Evolutionary conservation across 345 rosid genomes (phyloP).

Genomic region (Psidium friedrichsthalianum): DNA sequence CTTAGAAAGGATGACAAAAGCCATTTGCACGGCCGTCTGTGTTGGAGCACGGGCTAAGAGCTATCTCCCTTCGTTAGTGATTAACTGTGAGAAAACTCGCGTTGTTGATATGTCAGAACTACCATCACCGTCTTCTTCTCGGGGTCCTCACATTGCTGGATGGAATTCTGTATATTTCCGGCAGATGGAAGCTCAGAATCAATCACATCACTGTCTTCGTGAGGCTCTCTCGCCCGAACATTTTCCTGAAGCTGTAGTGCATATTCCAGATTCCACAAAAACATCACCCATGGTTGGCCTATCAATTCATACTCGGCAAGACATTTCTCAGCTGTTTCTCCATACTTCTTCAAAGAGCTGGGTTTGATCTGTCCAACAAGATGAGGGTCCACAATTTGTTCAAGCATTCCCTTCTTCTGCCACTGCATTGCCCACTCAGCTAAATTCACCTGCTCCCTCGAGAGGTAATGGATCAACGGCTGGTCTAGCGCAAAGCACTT

Average conservation of each 20-base stretch:
- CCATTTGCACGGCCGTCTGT: background rate
- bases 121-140: slow-evolving; percentile 20
- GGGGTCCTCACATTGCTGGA: slow-evolving; percentile 8
- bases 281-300: slow-evolving; percentile 95
- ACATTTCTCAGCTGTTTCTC: slow-evolving; percentile 93
- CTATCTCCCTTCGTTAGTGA: slow-evolving; percentile 76
- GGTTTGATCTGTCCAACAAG: slow-evolving; percentile 58
- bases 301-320: slow-evolving; percentile 87
- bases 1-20: background rate
- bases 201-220: slow-evolving; percentile 6
- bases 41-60: background rate
- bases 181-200: slow-evolving; percentile 4
- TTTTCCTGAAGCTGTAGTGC: slow-evolving; percentile 79
- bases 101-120: slow-evolving; percentile 48
- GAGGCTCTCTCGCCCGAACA: slow-evolving; percentile 20
- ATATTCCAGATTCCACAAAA: slow-evolving; percentile 75
- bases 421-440: slow-evolving; percentile 97
- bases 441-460: slow-evolving; percentile 87
- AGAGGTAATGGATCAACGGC: slow-evolving; percentile 94
- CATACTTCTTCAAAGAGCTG: slow-evolving; percentile 65
- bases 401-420: slow-evolving; percentile 82
- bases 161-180: slow-evolving; percentile 6
- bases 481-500: slow-evolving; percentile 93
- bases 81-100: slow-evolving; percentile 80
- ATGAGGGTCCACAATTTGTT: slow-evolving; percentile 56